These are phyloP conservation scores for Metschnikowia continentalis DNA, from an alignment of 805 yeast species.

Conservation along the genomic window DNA sequence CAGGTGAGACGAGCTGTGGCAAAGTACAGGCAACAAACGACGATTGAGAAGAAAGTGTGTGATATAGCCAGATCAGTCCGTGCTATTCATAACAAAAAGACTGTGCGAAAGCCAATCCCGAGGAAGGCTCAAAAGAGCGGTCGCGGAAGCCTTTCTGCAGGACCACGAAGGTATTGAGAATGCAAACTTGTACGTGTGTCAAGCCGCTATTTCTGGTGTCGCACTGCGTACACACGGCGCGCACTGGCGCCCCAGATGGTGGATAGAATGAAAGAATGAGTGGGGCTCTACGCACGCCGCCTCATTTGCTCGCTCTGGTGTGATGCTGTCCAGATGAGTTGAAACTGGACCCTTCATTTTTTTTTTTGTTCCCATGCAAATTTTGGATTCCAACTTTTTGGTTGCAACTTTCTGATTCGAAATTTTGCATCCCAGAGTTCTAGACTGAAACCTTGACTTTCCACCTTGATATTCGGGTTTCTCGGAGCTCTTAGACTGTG, in stretches of 20 bases:
- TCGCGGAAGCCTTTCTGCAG: background rate
- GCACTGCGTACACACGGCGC: background rate
- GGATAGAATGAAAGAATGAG: background rate
- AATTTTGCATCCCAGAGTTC: too few species aligned
- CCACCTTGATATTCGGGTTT: too few species aligned
- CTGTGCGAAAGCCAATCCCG: constrained; percentile 5
- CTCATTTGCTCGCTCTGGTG: too few species aligned
- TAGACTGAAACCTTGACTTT: too few species aligned
- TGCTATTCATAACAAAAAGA: constrained; percentile 4
- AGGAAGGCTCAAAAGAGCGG: constrained; percentile 2
- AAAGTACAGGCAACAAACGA: background rate
- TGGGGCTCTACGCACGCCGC: background rate
- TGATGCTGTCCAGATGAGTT: too few species aligned
- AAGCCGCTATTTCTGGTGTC: background rate
- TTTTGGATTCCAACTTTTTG: too few species aligned
- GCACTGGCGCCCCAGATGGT: background rate
- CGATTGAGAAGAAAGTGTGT: background rate
- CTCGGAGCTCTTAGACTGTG: too few species aligned
- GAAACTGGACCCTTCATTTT: too few species aligned
- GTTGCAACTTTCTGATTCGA: too few species aligned
- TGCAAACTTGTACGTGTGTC: background rate
- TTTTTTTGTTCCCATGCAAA: too few species aligned
- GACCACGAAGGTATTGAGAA: background rate
- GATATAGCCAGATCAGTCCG: constrained; percentile 1
- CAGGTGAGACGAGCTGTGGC: too few species aligned